Conservation (phyloP, 805 yeast species). For the Candida nonsorbophila region DNA sequence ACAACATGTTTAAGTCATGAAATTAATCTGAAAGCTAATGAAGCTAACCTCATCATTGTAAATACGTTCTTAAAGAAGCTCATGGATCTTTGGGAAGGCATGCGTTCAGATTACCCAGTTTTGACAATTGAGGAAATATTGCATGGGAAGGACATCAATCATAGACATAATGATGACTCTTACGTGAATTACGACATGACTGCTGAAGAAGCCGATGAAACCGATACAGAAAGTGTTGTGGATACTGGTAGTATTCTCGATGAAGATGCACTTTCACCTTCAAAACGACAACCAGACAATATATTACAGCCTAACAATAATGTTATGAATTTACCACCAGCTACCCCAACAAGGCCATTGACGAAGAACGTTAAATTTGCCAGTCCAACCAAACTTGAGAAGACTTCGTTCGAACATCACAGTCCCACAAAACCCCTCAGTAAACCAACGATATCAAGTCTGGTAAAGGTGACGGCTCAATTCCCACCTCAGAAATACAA, state of each 20-base stretch:
- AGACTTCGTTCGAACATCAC: too few species aligned
- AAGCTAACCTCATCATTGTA: constrained; percentile 46
- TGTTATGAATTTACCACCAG: too few species aligned
- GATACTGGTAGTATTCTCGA: too few species aligned
- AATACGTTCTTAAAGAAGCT: constrained; percentile 50
- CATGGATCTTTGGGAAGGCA: constrained; percentile 52
- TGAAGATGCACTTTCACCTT: neutral
- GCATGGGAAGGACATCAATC: constrained; percentile 3
- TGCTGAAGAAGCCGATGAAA: constrained; percentile 17
- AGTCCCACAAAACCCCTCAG: too few species aligned
- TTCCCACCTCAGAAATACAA: constrained; percentile 35
- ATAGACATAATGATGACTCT: constrained; percentile 19
- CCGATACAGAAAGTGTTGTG: constrained; percentile 12
- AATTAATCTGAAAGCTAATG: constrained; percentile 27
- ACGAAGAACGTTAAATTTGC: too few species aligned
- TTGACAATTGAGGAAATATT: constrained; percentile 5
- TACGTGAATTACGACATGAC: constrained; percentile 29
- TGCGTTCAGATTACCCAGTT: constrained; percentile 2
- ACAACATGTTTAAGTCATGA: constrained; percentile 56
- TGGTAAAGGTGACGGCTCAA: constrained; percentile 21
- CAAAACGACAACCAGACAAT: too few species aligned
- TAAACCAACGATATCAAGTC: too few species aligned
- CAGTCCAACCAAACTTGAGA: too few species aligned
- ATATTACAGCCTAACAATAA: too few species aligned
- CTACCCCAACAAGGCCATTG: too few species aligned